These are phyloP conservation scores for Otatea glauca DNA, from an alignment of 176 grass and related monocot species.

Conservation along the genomic window DNA sequence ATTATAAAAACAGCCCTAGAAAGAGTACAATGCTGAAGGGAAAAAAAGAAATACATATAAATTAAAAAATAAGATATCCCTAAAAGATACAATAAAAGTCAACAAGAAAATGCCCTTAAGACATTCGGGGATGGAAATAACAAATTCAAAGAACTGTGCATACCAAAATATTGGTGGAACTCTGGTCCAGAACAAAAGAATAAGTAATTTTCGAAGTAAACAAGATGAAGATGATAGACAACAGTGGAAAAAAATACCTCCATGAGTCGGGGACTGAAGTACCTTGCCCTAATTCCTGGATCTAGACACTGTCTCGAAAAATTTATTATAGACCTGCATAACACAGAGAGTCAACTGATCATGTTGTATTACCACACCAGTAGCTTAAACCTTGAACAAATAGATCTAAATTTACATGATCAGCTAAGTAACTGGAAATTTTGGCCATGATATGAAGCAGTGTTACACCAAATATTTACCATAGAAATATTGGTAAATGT, in stretches of 20 bases:
- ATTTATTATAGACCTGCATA: conserved; percentile 81
- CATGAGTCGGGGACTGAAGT: conserved; percentile 96
- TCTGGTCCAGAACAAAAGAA: conserved; percentile 3
- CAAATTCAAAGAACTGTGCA: not conserved
- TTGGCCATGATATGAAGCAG: not conserved
- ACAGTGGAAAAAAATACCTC: conserved; percentile 66
- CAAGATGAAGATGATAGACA: not conserved
- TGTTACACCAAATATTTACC: conserved; percentile 11
- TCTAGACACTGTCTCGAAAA: conserved; percentile 91
- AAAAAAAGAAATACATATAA: not conserved
- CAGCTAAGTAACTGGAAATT: conserved; percentile 14
- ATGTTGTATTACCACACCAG: conserved; percentile 11
- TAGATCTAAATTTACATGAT: conserved; percentile 27
- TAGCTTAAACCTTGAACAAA: conserved; percentile 26
- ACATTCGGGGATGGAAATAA: not conserved
- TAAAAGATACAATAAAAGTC: not conserved
- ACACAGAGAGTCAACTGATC: conserved; percentile 38
- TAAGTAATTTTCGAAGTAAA: not conserved
- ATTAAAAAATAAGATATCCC: conserved; percentile 9
- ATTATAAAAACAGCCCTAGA: conserved; percentile 21
- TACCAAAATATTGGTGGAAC: conserved; percentile 29
- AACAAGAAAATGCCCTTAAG: not conserved
- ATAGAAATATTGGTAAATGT: conserved; percentile 23
- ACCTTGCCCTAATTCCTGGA: conserved; percentile 76
- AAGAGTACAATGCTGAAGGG: not conserved